Percentiles rank a stretch among this genome's conserved stretches.
Conservation (phyloP, 2,329 filamentous ascomycete species). For the Trichoderma polysporum region DNA sequence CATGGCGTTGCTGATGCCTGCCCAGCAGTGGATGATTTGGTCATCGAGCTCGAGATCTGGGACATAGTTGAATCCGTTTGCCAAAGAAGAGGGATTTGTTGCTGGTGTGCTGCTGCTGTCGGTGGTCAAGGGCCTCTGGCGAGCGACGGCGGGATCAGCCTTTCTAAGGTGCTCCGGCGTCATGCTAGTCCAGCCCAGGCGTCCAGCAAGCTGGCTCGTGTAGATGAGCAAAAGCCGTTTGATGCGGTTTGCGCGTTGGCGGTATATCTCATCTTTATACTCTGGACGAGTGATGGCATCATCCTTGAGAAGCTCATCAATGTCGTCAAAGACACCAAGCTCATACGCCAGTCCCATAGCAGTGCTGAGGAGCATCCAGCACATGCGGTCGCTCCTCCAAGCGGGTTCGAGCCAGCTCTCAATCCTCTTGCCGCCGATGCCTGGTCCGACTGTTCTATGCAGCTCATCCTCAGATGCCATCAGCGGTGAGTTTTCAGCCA, state of each 20-base stretch:
- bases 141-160: constrained; percentile 56
- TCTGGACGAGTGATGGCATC: constrained; percentile 61
- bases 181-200: constrained; percentile 92
- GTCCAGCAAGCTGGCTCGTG: constrained; percentile 87
- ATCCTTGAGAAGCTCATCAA: constrained; percentile 66
- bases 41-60: constrained; percentile 66
- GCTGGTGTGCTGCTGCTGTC: constrained; percentile 61
- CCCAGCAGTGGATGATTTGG: constrained; percentile 83
- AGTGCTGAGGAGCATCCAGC: constrained; percentile 94
- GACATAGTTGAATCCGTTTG: constrained; percentile 63
- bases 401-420: constrained; percentile 96
- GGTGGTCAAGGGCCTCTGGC: constrained; percentile 49
- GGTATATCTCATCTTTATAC: constrained; percentile 73
- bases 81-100: constrained; percentile 56
- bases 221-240: constrained; percentile 88
- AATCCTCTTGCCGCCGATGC: constrained; percentile 79
- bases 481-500: constrained; percentile 50
- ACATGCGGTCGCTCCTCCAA: constrained; percentile 93
- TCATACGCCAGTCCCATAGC: constrained; percentile 89
- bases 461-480: constrained; percentile 40
- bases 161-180: constrained; percentile 67
- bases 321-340: constrained; percentile 90
- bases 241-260: constrained; percentile 75
- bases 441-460: constrained; percentile 42
- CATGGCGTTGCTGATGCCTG: constrained; percentile 89